phyloP scores from a whole-genome alignment of 108 stramenopile species.

The Nitzschia putrida region DNA sequence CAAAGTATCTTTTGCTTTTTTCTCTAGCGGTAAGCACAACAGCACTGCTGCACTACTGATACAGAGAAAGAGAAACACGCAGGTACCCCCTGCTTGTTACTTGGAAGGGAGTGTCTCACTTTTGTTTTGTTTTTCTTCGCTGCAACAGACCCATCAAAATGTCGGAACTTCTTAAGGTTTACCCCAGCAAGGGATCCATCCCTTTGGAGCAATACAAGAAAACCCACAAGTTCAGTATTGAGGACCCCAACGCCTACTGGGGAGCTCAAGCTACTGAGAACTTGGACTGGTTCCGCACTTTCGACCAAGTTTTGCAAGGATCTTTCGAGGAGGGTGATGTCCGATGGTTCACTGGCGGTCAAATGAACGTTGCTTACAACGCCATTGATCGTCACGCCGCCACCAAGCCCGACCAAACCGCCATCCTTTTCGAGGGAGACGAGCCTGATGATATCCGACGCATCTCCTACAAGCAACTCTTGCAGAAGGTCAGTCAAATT shows the following conservation, averaged over 20 bases:
- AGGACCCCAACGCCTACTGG: constrained; percentile 66
- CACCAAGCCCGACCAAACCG: constrained; percentile 53
- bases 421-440: constrained; percentile 79
- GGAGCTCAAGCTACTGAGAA: constrained; percentile 55
- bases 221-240: constrained; percentile 54
- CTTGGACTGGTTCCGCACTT: constrained; percentile 72
- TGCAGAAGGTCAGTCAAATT: constrained; percentile 76
- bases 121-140: too few relatives aligned
- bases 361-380: constrained; percentile 86
- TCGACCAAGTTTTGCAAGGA: constrained; percentile 51
- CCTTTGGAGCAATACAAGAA: constrained; percentile 55
- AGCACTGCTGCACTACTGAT: too few relatives aligned
- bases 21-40: too few relatives aligned
- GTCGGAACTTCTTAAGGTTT: constrained; percentile 17
- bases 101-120: too few relatives aligned
- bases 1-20: too few relatives aligned
- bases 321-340: constrained; percentile 62
- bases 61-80: too few relatives aligned
- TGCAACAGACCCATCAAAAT: neutral
- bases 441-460: constrained; percentile 71
- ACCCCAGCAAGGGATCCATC: constrained; percentile 27
- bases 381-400: constrained; percentile 78
- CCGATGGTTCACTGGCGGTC: constrained; percentile 81
- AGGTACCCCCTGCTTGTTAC: too few relatives aligned
- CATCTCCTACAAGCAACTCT: constrained; percentile 78